phyloP scores from a whole-genome alignment of 2,329 filamentous ascomycete species.

The Incumbomyces lentus region DNA sequence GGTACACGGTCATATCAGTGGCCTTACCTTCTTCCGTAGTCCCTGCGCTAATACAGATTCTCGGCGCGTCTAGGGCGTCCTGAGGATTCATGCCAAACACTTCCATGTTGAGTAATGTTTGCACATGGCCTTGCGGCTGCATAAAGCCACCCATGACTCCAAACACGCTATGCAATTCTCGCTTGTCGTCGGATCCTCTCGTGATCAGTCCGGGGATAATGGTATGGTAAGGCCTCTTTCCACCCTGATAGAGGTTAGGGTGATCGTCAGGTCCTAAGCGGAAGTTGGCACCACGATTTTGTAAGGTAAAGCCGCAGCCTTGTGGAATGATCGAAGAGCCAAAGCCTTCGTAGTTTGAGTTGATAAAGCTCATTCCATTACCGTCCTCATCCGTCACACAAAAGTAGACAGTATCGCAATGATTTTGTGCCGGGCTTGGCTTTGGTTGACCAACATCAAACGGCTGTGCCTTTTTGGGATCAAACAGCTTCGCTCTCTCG shows the following conservation, averaged over 20 bases:
- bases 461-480: slow-evolving; percentile 41
- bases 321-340: slow-evolving; percentile 76
- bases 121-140: slow-evolving; percentile 94
- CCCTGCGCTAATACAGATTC: slow-evolving; percentile 75
- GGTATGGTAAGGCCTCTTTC: slow-evolving; percentile 90
- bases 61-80: slow-evolving; percentile 76
- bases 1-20: slow-evolving; percentile 55
- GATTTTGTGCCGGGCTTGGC: slow-evolving; percentile 65
- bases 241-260: slow-evolving; percentile 68
- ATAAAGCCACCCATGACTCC: slow-evolving; percentile 98
- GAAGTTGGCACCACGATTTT: slow-evolving; percentile 86
- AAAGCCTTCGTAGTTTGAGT: slow-evolving; percentile 81
- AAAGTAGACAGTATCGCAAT: slow-evolving; percentile 93
- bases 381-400: slow-evolving; percentile 68
- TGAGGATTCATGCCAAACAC: slow-evolving; percentile 75
- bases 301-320: slow-evolving; percentile 83
- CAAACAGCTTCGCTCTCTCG: slow-evolving; percentile 54
- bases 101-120: slow-evolving; percentile 82
- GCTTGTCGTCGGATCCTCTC: slow-evolving; percentile 35
- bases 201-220: slow-evolving; percentile 92
- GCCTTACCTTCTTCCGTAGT: slow-evolving; percentile 52
- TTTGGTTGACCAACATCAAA: slow-evolving; percentile 52
- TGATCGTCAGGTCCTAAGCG: slow-evolving; percentile 53
- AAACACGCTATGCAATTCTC: slow-evolving; percentile 70
- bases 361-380: slow-evolving; percentile 93